Conservation (phyloP, 176 grass and related monocot species). For the Avena atlantica region DNA sequence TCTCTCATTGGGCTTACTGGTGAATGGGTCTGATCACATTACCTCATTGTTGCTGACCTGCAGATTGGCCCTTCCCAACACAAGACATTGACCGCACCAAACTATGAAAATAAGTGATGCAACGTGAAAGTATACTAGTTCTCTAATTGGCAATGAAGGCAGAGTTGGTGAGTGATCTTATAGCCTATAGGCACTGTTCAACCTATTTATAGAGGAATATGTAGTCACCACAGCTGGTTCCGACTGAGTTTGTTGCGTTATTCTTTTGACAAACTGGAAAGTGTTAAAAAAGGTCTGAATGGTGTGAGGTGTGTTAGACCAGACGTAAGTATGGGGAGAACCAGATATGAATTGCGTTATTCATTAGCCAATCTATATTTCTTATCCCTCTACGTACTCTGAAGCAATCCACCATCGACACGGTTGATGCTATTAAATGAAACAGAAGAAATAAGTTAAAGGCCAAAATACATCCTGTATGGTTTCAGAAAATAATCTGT, state of each 20-base stretch:
- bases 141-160: background rate
- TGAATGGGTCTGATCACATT: conserved; percentile 9
- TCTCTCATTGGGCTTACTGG: background rate
- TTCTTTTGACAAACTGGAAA: background rate
- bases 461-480: background rate
- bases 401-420: conserved; percentile 24
- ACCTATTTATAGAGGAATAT: conserved; percentile 6
- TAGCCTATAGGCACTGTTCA: background rate
- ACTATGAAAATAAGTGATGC: background rate
- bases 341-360: conserved; percentile 13
- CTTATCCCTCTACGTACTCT: conserved; percentile 1
- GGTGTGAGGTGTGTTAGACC: background rate
- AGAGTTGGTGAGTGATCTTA: conserved; percentile 11
- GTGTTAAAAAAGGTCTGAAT: background rate
- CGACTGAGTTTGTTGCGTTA: background rate
- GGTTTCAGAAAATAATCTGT: background rate
- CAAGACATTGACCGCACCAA: background rate
- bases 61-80: background rate
- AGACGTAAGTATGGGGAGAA: background rate
- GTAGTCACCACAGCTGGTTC: background rate
- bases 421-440: background rate
- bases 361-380: background rate
- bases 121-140: conserved; percentile 1
- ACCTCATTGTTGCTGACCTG: background rate
- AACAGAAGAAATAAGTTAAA: conserved; percentile 12